Percentiles rank a stretch among this genome's conserved stretches.
These are phyloP conservation scores for Stagonosporopsis vannaccii DNA, from an alignment of 2,329 filamentous ascomycete genomes.

Conservation along the genomic window DNA sequence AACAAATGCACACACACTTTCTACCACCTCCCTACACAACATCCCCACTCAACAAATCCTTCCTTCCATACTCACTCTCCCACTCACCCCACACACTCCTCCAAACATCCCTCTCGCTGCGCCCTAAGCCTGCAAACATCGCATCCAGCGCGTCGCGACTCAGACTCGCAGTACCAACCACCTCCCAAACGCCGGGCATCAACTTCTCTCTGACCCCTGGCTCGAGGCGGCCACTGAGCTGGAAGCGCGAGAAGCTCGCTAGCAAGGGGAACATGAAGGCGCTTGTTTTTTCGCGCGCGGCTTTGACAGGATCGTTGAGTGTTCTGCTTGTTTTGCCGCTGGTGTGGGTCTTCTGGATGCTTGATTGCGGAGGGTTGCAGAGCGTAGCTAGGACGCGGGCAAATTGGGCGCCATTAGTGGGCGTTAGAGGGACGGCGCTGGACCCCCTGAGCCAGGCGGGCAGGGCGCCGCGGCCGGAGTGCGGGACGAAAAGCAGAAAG, in stretches of 20 bases:
- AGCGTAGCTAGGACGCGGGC: slow-evolving; percentile 66
- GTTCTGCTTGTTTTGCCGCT: slow-evolving; percentile 39
- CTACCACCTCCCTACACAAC: not conserved
- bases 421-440: slow-evolving; percentile 36
- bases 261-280: slow-evolving; percentile 66
- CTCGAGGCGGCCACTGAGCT: slow-evolving; percentile 57
- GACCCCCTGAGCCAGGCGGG: slow-evolving; percentile 43
- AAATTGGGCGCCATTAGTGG: slow-evolving; percentile 58
- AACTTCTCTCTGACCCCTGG: slow-evolving; percentile 63
- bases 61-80: slow-evolving; percentile 38
- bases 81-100: slow-evolving; percentile 48
- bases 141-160: slow-evolving; percentile 42
- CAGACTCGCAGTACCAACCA: slow-evolving; percentile 41
- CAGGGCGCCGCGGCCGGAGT: slow-evolving; percentile 38
- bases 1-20: not conserved
- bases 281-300: slow-evolving; percentile 64
- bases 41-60: slow-evolving; percentile 17
- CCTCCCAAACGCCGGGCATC: slow-evolving; percentile 62
- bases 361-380: slow-evolving; percentile 67
- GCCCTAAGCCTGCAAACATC: slow-evolving; percentile 49
- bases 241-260: slow-evolving; percentile 62
- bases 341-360: slow-evolving; percentile 56
- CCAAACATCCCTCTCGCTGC: slow-evolving; percentile 47
- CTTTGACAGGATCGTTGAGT: slow-evolving; percentile 66
- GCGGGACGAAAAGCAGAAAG: slow-evolving; percentile 62